Evolutionary conservation across 768 basidiomycete genomes (phyloP), one percentile per base, ranked within the genome.

Genomic region (Cystobasidiopsis lactophilus): DNA sequence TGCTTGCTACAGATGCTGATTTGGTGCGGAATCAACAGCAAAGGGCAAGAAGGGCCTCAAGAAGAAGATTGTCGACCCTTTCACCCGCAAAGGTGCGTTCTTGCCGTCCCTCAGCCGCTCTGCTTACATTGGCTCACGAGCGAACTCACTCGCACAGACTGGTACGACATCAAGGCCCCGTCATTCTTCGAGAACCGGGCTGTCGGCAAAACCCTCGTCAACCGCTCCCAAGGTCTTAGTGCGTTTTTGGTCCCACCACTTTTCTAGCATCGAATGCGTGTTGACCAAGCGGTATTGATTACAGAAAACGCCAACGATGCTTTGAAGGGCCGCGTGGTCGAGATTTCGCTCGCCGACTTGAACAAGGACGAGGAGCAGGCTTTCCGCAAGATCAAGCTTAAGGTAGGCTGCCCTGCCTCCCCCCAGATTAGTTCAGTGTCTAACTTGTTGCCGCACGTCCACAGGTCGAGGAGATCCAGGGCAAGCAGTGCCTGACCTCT

Each of bases 11-110:
- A n/a, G n/a, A n/a, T n/a, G n/a, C n/a, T n/a, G n/a, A n/a, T n/a
- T n/a, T n/a, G n/a, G n/a, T n/a, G n/a, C n/a, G n/a, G n/a, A n/a
- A n/a, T n/a, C n/a, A n/a, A n/a, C n/a, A n/a, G n/a, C 86, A 47
- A 93, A 93, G 74, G 86, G 86, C 65, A 89, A 89, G 77, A 89
- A 89, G 75, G 86, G 85, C 69, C 80, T 95, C 75, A 98, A 98
- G 86, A 98, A 96, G 75, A 93, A 96, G 80, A 88, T 93, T 68
- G 86, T 98, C 58, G 93, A 98, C 77, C 88, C 93, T 59, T 93
- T 98, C 82, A 80, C 91, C 60, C 80, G 93, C 75, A 98, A 98
- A 73, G 91, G 91, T 89, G 56, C 72, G 63, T 37, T 50, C 3
- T 33, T 35, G 46, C 10, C 21, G 24, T 26, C 51, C 16, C 14